A percentile compares a stretch with the other conserved stretches of the same genome.
Conservation (phyloP, 257 asterid genomes). For the Fraxinus anomala region DNA sequence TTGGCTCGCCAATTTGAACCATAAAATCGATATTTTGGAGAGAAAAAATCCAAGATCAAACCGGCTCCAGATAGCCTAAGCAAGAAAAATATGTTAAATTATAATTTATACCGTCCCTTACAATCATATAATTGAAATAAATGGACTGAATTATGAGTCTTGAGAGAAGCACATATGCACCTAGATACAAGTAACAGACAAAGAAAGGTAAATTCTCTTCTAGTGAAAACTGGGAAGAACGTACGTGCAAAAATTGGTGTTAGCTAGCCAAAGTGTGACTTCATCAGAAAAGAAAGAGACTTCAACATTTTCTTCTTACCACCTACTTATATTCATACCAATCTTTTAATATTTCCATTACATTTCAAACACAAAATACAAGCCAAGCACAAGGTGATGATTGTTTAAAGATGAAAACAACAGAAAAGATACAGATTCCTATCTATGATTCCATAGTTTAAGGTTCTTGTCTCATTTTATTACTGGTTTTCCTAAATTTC, state of each 20-base stretch:
- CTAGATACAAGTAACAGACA: conserved; percentile 3
- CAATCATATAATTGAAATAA: too few relatives aligned
- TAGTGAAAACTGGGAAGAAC: conserved; percentile 1
- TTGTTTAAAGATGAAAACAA: not conserved
- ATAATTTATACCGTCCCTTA: too few relatives aligned
- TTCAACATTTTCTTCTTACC: conserved; percentile 25
- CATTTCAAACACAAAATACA: conserved; percentile 12
- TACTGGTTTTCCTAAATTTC: not conserved
- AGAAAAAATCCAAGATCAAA: too few relatives aligned
- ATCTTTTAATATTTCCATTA: conserved; percentile 13
- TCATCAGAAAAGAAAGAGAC: conserved; percentile 13
- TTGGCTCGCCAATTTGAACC: too few relatives aligned
- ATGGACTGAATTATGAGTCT: not conserved
- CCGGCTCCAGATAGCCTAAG: too few relatives aligned
- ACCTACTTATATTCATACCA: conserved; percentile 21
- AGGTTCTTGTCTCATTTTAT: conserved; percentile 3
- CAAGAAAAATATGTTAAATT: too few relatives aligned
- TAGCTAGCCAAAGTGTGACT: conserved; percentile 24
- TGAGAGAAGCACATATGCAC: not conserved
- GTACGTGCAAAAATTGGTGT: too few relatives aligned
- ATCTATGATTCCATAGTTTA: not conserved
- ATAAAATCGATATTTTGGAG: too few relatives aligned
- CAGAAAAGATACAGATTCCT: not conserved
- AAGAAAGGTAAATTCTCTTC: not conserved
- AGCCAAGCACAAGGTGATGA: not conserved